These are phyloP conservation scores for Phaeosphaeriaceae sp. DNA, from an alignment of 2,329 filamentous ascomycete genomes.

Conservation along the genomic window DNA sequence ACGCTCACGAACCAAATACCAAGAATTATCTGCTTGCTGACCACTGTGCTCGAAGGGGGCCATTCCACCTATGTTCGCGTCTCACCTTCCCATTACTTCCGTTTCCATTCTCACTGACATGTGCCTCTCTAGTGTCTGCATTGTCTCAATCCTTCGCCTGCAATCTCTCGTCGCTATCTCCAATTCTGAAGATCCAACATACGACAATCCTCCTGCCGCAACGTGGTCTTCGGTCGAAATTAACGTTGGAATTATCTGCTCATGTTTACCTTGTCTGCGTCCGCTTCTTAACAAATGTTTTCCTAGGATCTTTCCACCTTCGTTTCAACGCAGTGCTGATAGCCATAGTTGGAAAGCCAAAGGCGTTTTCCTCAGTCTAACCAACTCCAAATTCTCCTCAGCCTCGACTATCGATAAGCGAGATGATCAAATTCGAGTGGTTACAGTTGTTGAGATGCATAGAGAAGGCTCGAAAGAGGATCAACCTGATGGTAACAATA, in stretches of 20 bases:
- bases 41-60: too few species aligned
- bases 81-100: not conserved
- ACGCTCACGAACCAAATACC: too few species aligned
- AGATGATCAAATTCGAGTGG: not conserved
- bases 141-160: conserved; percentile 44
- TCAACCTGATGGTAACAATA: not conserved
- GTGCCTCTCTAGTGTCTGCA: conserved; percentile 34
- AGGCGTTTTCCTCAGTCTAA: not conserved
- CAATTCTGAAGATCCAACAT: conserved; percentile 36
- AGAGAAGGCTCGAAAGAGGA: not conserved
- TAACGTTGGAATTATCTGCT: conserved; percentile 44
- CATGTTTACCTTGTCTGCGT: conserved; percentile 38
- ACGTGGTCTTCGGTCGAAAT: conserved; percentile 39
- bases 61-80: not conserved
- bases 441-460: conserved; percentile 1
- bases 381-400: conserved; percentile 1
- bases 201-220: conserved; percentile 42
- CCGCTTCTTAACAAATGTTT: conserved; percentile 23
- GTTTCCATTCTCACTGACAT: not conserved
- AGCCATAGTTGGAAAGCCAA: not conserved
- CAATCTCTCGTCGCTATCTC: conserved; percentile 42
- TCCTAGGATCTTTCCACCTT: not conserved
- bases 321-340: not conserved
- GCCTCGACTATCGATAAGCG: not conserved
- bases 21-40: too few species aligned